Base-by-base conservation (phyloP, 495 filamentous ascomycete genomes). In the Aspergillus nanangensis region DNA sequence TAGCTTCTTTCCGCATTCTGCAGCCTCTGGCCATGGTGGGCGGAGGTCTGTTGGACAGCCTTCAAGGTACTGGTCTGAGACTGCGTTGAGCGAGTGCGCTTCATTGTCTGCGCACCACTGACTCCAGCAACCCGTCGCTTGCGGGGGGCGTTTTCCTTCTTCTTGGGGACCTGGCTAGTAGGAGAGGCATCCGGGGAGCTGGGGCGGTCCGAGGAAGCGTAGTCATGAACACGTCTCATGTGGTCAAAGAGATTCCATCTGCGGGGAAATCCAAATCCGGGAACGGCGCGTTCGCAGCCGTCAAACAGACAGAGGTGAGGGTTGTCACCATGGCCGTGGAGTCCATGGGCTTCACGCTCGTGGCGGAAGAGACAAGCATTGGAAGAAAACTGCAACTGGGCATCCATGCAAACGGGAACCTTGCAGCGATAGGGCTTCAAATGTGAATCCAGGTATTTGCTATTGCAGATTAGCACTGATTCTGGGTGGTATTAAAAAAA, bases 401-500 rank as follows among this genome's bases (percentile, higher is more conserved):
- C 77, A 62, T 87, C 84, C 62, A 84, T 77, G 66, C 90, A 96
- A 29, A 75, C 74, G 39, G 81, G 73, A 43, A 81, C 75, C 78
- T 88, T 91, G 82, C 90, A 96, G 31, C 87, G 82, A 71, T 95
- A 95, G 15, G 90, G 90, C 76, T 91, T 93, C 61, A 95, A 63
- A 66, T 96, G 90, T 15, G 90, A 94, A 65, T 96, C 90, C 56
- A 96, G 76, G 61, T 91, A 92, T 76, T 95, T 95, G 75, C 90
- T 96, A n/a, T n/a, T n/a, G n/a, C n/a, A n/a, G n/a, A n/a, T n/a
- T n/a, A n/a, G n/a, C n/a, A 69, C 52, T 51, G 47, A 42, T 61
- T 54, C 67, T 66, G 60, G 9, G 34, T 15, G 21, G 41, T 14
- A 3, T 33, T 14, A 22, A 40, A 15, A 44, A 17, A 47, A 49